These are phyloP conservation scores for Francoa sonchifolia DNA, from an alignment of 441 rosid species.

Conservation along the genomic window DNA sequence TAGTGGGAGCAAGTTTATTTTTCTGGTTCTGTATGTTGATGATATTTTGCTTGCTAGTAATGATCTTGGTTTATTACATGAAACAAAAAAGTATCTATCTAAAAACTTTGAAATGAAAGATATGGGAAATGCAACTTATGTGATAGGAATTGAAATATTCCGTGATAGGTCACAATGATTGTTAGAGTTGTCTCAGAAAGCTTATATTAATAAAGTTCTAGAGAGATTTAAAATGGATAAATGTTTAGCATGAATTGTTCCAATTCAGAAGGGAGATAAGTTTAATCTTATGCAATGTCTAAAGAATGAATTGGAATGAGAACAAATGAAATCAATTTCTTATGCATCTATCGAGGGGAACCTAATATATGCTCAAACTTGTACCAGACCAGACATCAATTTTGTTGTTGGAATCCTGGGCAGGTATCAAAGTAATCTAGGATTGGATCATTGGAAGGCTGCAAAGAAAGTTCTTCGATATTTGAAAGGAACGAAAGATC, in stretches of 20 bases:
- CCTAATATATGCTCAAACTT: neutral
- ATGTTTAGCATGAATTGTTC: too few relatives aligned
- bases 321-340: neutral
- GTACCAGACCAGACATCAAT: neutral
- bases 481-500: neutral
- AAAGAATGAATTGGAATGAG: neutral
- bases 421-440: conserved; percentile 1
- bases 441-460: neutral
- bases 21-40: too few relatives aligned
- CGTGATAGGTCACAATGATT: neutral
- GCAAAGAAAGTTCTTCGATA: neutral
- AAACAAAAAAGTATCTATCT: too few relatives aligned
- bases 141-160: neutral
- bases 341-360: neutral
- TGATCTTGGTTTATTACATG: too few relatives aligned
- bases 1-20: neutral
- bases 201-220: neutral
- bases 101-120: too few relatives aligned
- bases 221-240: neutral
- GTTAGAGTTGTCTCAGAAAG: neutral
- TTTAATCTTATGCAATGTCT: neutral
- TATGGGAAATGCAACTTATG: neutral
- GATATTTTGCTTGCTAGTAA: too few relatives aligned
- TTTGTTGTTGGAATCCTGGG: neutral
- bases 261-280: too few relatives aligned